phyloP scores from a whole-genome alignment of 192 early-diverging fungal species.

The Jimgerdemannia flammicorona region DNA sequence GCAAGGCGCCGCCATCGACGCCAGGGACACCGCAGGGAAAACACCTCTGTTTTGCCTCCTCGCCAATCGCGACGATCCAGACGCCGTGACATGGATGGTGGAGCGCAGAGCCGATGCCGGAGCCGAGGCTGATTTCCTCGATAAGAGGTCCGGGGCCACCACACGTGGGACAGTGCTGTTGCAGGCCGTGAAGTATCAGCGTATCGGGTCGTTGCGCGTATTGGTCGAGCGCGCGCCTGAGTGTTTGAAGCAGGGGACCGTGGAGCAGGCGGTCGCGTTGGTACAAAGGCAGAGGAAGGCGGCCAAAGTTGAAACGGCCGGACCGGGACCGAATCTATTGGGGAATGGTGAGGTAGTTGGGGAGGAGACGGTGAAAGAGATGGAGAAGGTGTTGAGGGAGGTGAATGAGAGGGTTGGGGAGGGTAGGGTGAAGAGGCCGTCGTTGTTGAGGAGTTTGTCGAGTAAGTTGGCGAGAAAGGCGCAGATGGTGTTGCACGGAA shows the following conservation, averaged over 20 bases:
- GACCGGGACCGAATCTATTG: background rate
- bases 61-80: slow-evolving; percentile 24
- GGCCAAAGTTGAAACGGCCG: background rate
- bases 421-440: background rate
- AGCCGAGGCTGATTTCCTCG: slow-evolving; percentile 20
- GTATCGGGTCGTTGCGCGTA: background rate
- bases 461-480: background rate
- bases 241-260: background rate
- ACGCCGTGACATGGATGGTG: slow-evolving; percentile 15
- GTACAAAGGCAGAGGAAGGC: background rate
- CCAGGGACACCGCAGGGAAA: slow-evolving; percentile 15
- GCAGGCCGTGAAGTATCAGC: slow-evolving; percentile 29
- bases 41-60: slow-evolving; percentile 24
- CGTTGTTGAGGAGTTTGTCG: background rate
- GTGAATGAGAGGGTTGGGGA: background rate
- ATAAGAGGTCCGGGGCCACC: slow-evolving; percentile 7
- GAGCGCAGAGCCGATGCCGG: slow-evolving; percentile 7
- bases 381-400: background rate
- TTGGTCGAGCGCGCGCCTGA: background rate
- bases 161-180: slow-evolving; percentile 14
- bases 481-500: background rate
- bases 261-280: background rate
- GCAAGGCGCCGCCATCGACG: slow-evolving; percentile 28
- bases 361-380: background rate
- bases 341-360: background rate